Percentiles rank a stretch among this genome's conserved stretches.
phyloP scores from a whole-genome alignment of 1,284 basidiomycete species.

The Leccinum solheimii region DNA sequence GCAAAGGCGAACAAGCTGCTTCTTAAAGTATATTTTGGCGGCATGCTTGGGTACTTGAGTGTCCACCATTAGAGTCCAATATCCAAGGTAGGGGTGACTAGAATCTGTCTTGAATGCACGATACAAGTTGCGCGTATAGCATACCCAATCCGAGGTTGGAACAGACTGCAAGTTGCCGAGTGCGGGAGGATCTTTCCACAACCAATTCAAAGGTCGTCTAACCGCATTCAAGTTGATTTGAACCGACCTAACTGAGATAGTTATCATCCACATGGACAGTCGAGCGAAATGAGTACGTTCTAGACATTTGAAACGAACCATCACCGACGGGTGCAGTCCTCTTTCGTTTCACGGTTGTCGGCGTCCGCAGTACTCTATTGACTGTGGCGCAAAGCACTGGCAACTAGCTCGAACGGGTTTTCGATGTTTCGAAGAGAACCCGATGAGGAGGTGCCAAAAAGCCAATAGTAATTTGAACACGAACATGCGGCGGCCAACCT shows the following conservation, averaged over 20 bases:
- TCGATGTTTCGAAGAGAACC: neutral
- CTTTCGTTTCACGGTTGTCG: neutral
- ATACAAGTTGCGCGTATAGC: neutral
- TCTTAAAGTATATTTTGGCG: neutral
- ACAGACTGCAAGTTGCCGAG: neutral
- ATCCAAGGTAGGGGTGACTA: neutral
- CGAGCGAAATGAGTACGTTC: neutral
- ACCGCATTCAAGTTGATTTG: neutral
- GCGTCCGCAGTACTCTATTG: neutral
- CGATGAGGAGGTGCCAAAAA: neutral
- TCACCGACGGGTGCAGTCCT: neutral
- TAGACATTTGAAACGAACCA: constrained; percentile 13
- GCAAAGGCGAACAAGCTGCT: neutral
- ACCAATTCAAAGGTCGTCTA: neutral
- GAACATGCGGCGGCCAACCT: neutral
- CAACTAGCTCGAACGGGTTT: neutral
- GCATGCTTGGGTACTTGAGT: too few species aligned
- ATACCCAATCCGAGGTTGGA: neutral
- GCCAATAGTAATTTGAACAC: neutral
- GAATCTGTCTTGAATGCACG: neutral
- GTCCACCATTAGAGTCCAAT: neutral
- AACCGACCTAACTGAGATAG: neutral
- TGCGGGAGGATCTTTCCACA: neutral
- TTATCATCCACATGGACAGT: constrained; percentile 11
- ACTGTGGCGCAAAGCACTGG: neutral